Base-by-base conservation (phyloP, 2,329 filamentous ascomycete genomes). In the Trichoderma koningiopsis region DNA sequence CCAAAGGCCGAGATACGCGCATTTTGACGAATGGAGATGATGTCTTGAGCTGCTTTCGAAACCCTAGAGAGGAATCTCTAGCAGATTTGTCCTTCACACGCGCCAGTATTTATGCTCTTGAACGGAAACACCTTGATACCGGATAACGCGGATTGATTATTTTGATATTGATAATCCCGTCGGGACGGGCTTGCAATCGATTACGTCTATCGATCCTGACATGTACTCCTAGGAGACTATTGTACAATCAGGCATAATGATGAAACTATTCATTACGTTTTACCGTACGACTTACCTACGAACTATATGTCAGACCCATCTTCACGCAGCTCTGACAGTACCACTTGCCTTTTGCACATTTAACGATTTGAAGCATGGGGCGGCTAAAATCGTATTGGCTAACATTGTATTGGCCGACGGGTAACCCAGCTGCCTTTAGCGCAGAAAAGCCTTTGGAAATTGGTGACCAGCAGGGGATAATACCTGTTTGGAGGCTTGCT, bases 351-450 rank as follows among this genome's bases (percentile, higher is more conserved):
- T 5, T 56, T 55, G 14, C 24, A 56, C 60, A 31, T 11, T 27
- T 13, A 56, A 65, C 22, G 22, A 47, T 37, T 47, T 35, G 62
- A 57, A 49, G 47, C 35, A 47, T 13, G 27, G n/a, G 29, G 14
- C 63, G 63, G 63, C 37, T 66, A 66, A 66, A 66, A 53, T 58
- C 63, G 13, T 66, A 58, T 19, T 35, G 63, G 63, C 37, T 66
- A 66, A 49, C 58, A 37, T 58, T 55, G 13, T 66, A 58, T 19
- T 58, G 53, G 29, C 63, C 63, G 63, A 66, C 63, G 63, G 63
- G 29, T 66, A 49, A 27, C 53, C 13, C n/a, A 47, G 43, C 24
- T 35, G 24, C 61, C 33, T 16, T 6, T 64, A 56, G 61, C 61
- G 33, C 61, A 35, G 49, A 19, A 43, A 35, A 40, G 37, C 40